Conservation (phyloP, 78 protist genomes). For the Ministeria vibrans region DNA sequence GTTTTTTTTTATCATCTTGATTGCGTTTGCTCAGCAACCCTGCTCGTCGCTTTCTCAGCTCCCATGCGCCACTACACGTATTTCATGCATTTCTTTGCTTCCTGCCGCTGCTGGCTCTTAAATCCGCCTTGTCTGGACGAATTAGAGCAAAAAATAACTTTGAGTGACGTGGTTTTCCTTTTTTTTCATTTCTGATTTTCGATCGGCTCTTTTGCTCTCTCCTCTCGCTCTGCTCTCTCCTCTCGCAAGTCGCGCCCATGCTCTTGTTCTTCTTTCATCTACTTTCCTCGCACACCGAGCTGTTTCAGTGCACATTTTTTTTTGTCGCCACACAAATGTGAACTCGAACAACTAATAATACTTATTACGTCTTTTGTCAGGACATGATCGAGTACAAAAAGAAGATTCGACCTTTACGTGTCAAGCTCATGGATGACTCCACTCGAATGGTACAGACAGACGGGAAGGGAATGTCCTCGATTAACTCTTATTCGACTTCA, state of each 20-base stretch:
- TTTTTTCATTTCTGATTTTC: neutral
- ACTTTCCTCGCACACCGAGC: neutral
- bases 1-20: no score
- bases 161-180: neutral
- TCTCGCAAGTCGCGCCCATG: neutral
- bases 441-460: neutral
- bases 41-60: no score
- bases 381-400: slow-evolving; percentile 62
- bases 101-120: no score
- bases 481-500: slow-evolving; percentile 24
- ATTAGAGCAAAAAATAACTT: neutral
- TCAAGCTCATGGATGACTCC: slow-evolving; percentile 18
- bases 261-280: neutral
- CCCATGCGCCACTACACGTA: no score
- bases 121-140: neutral
- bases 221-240: neutral
- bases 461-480: neutral
- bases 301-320: neutral
- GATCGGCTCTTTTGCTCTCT: no score
- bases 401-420: slow-evolving; percentile 60
- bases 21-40: no score
- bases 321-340: neutral
- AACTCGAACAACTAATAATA: neutral
- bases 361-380: neutral
- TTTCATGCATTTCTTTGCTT: no score